Base-by-base conservation (phyloP, 805 yeast genomes). In the Lipomyces mesembrius region DNA sequence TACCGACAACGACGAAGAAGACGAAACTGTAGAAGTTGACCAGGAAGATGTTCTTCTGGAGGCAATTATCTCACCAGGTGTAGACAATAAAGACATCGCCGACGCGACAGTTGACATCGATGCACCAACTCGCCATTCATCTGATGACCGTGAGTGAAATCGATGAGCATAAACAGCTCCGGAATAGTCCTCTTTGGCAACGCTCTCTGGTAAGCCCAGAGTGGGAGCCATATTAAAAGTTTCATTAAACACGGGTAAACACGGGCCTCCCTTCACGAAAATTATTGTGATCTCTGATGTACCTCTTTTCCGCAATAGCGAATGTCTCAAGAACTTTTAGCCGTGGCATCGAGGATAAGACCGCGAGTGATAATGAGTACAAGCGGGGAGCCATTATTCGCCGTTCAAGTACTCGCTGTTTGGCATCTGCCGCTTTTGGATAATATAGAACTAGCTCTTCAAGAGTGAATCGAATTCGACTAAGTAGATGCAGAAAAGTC, bases 151-250 rank as follows among this genome's bases (percentile, higher is more conserved):
- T 12, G 55, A 52, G n/a, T 52, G 34, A 29, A 25, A 52, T 17
- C 55, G 29, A 22, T 52, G 55, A 52, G 55, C 55, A 29, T 22
- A 29, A 12, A 52, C 55, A 29, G 55, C 55, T 25, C 55, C 55
- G 11, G 55, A 52, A 22, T 52, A 3, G 34, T 52, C 55, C 55
- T 52, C 55, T 14, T 9, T 17, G 3, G 55, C 55, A 14, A 52
- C 55, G 25, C 17, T 52, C 55, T 52, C 55, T 2, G 55, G 55
- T 17, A 52, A 29, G 8, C 55, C 55, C 55, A 52, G n/a, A 52
- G 55, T 52, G 29, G 1, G 29, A 25, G 9, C 55, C 34, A 52
- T 11, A 29, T 52, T 52, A 29, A 52, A 52, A 14, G 2, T 11
- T 29, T 29, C 55, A 29, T 29, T 11, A 17, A 22, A 52, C 34